Conservation (phyloP, 768 basidiomycete genomes). For the Royoungia palumana region DNA sequence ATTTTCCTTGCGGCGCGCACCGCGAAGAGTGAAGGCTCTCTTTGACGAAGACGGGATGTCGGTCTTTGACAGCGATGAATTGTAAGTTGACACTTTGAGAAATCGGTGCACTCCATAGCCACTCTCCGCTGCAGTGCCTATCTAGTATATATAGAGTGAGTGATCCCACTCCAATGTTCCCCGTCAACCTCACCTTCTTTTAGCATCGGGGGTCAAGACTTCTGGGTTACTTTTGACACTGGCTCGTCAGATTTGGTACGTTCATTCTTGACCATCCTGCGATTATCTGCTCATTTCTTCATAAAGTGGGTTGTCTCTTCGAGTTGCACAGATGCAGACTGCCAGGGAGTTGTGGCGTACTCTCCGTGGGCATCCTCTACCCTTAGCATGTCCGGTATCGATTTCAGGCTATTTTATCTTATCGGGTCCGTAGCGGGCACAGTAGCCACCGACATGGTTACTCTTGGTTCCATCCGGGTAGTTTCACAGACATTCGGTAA, state of each 20-base stretch:
- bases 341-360: conserved; percentile 43
- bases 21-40: conserved; percentile 15
- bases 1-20: conserved; percentile 23
- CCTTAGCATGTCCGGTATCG: conserved; percentile 28
- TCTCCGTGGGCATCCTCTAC: conserved; percentile 30
- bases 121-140: conserved; percentile 33
- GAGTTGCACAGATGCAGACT: conserved; percentile 44
- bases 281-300: conserved; percentile 1
- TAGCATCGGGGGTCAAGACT: conserved; percentile 43
- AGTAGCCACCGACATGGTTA: conserved; percentile 47
- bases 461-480: conserved; percentile 44
- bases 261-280: not conserved
- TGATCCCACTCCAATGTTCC: not conserved
- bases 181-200: conserved; percentile 2
- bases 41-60: conserved; percentile 20
- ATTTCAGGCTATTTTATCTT: conserved; percentile 51
- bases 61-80: conserved; percentile 32
- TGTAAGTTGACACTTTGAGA: conserved; percentile 24
- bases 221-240: conserved; percentile 50
- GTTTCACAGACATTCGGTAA: conserved; percentile 48
- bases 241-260: conserved; percentile 55
- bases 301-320: conserved; percentile 51
- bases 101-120: not conserved
- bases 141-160: conserved; percentile 37
- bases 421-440: conserved; percentile 50